A percentile compares a stretch with the other conserved stretches of the same genome.
Evolutionary conservation across 345 rosid species (phyloP).

Genomic region (Brassica napus): Da-Ae NC_063445.1:44971501-44972000

Average conservation of each 20-base stretch:
- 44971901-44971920: neutral
- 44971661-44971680: slow-evolving; percentile 91
- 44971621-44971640: slow-evolving; percentile 58
- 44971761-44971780: slow-evolving; percentile 80
- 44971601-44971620: slow-evolving; percentile 44
- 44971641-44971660: slow-evolving; percentile 99
- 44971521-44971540: slow-evolving; percentile 54
- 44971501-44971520: slow-evolving; percentile 11
- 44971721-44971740: slow-evolving; percentile 90
- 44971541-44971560: slow-evolving; percentile 97
- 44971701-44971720: slow-evolving; percentile 98
- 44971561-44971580: slow-evolving; percentile 94
- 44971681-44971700: slow-evolving; percentile 80
- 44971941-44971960: slow-evolving; percentile 97
- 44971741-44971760: slow-evolving; percentile 99
- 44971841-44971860: neutral
- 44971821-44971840: neutral
- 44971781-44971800: slow-evolving; percentile 17
- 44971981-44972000: slow-evolving; percentile 99
- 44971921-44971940: slow-evolving; percentile 19
- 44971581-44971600: slow-evolving; percentile 75
- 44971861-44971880: too few species aligned
- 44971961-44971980: slow-evolving; percentile 91
- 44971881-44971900: neutral
- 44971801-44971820: neutral